Conservation (phyloP, 148 eudicot species). For the Persicaria maculosa region DNA sequence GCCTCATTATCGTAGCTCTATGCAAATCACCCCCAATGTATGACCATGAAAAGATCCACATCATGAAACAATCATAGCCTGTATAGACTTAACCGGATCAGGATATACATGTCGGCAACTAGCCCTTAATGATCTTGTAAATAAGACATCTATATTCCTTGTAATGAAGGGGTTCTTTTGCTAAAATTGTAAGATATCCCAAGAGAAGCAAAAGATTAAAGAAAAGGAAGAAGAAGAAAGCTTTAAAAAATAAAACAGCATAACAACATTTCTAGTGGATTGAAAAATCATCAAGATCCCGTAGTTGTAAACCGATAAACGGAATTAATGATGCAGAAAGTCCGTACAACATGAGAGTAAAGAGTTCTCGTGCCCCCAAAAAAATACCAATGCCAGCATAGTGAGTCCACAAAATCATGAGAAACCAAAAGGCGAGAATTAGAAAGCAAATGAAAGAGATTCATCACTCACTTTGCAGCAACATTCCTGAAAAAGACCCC, state of each 20-base stretch:
- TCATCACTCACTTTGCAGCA: not conserved
- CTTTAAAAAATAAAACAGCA: not conserved
- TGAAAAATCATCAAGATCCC: too few relatives aligned
- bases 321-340: too few relatives aligned
- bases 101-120: not conserved
- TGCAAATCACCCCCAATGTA: conserved; percentile 78
- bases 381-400: too few relatives aligned
- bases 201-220: not conserved
- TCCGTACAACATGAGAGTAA: too few relatives aligned
- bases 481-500: conserved; percentile 3
- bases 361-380: too few relatives aligned
- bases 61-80: conserved; percentile 96
- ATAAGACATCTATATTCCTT: not conserved
- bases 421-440: not conserved
- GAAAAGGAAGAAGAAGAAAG: not conserved
- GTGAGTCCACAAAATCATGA: not conserved
- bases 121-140: not conserved
- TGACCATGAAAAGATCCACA: conserved; percentile 99
- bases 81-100: conserved; percentile 17
- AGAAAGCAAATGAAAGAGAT: conserved; percentile 1
- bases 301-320: too few relatives aligned
- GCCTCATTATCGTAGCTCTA: conserved; percentile 99
- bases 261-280: too few relatives aligned
- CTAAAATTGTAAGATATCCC: not conserved
- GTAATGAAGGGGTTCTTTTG: not conserved